phyloP scores from a whole-genome alignment of 2,329 filamentous ascomycete genomes.

The Pseudogymnoascus sp. region DNA sequence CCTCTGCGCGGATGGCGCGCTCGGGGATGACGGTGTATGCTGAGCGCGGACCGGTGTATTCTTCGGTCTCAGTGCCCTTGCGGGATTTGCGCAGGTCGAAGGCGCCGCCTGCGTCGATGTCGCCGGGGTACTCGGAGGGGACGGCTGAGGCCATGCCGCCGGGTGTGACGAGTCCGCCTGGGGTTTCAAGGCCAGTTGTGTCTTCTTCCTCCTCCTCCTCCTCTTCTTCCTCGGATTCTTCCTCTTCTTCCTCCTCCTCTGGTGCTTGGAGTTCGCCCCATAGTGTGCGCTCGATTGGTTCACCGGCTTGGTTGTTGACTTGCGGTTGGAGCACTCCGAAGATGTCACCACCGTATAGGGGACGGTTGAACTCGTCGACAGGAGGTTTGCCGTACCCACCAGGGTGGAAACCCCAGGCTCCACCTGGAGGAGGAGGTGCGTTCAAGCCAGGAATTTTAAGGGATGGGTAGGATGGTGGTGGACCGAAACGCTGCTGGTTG shows the following conservation, averaged over 20 bases:
- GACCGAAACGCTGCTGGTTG: slow-evolving; percentile 89
- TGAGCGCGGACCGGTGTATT: slow-evolving; percentile 61
- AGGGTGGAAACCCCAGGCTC: slow-evolving; percentile 88
- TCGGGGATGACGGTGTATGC: slow-evolving; percentile 89
- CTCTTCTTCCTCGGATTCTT: slow-evolving; percentile 64
- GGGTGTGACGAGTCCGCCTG: slow-evolving; percentile 70
- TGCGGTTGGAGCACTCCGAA: slow-evolving; percentile 67
- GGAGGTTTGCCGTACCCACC: slow-evolving; percentile 96
- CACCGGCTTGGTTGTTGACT: slow-evolving; percentile 55
- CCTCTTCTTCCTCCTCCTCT: slow-evolving; percentile 60
- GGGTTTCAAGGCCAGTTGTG: slow-evolving; percentile 60
- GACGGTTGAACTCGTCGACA: slow-evolving; percentile 84
- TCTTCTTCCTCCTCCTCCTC: slow-evolving; percentile 54
- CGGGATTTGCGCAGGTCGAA: slow-evolving; percentile 86
- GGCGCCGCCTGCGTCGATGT: slow-evolving; percentile 72
- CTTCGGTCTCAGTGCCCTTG: slow-evolving; percentile 81
- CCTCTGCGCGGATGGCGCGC: slow-evolving; percentile 72
- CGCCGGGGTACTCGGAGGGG: slow-evolving; percentile 67
- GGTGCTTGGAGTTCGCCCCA: slow-evolving; percentile 89
- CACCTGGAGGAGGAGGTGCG: slow-evolving; percentile 80
- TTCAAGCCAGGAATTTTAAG: slow-evolving; percentile 92
- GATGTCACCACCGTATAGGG: slow-evolving; percentile 88
- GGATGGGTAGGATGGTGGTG: slow-evolving; percentile 90
- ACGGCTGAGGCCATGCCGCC: slow-evolving; percentile 72
- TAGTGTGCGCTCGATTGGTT: slow-evolving; percentile 75